phyloP scores from a whole-genome alignment of 2,329 filamentous ascomycete genomes.

The Venturia pyrina region DNA sequence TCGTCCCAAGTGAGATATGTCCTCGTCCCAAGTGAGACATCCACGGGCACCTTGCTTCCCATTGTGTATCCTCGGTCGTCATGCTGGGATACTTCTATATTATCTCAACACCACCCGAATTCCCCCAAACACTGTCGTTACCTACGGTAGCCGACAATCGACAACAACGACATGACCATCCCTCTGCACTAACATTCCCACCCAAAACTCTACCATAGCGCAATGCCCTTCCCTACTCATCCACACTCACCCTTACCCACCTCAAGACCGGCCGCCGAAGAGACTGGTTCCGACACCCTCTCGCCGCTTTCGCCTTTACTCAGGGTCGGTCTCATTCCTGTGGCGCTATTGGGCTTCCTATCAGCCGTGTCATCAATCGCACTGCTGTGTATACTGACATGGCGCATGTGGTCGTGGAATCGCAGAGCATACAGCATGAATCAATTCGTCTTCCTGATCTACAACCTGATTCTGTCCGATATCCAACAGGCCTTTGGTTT shows the following conservation, averaged over 20 bases:
- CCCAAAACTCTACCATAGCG: neutral
- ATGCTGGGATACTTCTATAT: too few relatives aligned
- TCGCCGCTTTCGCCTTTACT: conserved; percentile 24
- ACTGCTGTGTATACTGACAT: conserved; percentile 36
- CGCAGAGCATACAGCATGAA: conserved; percentile 20
- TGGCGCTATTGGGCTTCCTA: conserved; percentile 36
- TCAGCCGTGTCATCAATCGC: conserved; percentile 35
- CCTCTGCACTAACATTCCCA: neutral
- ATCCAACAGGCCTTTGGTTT: conserved; percentile 57
- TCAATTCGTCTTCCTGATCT: conserved; percentile 59
- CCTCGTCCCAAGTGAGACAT: too few relatives aligned
- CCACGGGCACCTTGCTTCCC: too few relatives aligned
- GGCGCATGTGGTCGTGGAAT: conserved; percentile 35
- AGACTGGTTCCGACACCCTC: conserved; percentile 16
- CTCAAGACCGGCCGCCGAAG: neutral
- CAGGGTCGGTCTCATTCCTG: conserved; percentile 33
- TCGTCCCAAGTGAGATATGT: too few relatives aligned
- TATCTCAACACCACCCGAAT: too few relatives aligned
- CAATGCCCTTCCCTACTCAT: neutral
- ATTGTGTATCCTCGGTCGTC: too few relatives aligned
- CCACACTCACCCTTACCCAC: neutral
- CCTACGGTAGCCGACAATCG: too few relatives aligned
- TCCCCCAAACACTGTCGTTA: too few relatives aligned
- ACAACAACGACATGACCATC: neutral
- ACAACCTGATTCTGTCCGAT: conserved; percentile 60